Evolutionary conservation across 805 yeast genomes (phyloP).

Genomic region (Monosporozyma servazzii): DNA sequence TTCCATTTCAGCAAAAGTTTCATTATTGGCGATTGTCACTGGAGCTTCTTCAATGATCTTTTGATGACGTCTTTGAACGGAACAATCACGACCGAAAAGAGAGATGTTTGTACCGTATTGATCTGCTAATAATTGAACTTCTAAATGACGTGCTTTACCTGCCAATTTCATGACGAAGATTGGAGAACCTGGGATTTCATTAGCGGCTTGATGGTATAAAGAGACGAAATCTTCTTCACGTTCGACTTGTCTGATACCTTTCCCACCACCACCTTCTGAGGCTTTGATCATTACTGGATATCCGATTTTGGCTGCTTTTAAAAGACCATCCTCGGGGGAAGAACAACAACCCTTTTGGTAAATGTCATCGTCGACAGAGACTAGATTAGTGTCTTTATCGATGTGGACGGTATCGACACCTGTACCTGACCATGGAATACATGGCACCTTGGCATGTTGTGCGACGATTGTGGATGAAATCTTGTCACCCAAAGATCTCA

Average conservation of each 20-base stretch:
- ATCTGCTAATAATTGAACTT: conserved; percentile 95
- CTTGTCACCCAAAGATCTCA: conserved; percentile 99
- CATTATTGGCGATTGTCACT: conserved; percentile 82
- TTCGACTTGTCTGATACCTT: conserved; percentile 96
- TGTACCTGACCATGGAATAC: conserved; percentile 99
- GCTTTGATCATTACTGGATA: conserved; percentile 99
- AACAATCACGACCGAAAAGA: conserved; percentile 96
- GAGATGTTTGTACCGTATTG: conserved; percentile 98
- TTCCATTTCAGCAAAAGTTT: conserved; percentile 87
- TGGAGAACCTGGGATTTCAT: conserved; percentile 98
- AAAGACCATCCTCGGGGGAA: conserved; percentile 81
- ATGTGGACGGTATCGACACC: conserved; percentile 78
- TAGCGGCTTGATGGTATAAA: conserved; percentile 85
- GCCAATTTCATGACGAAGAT: conserved; percentile 96
- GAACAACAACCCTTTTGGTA: conserved; percentile 84
- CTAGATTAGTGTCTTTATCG: conserved; percentile 64
- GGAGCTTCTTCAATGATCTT: conserved; percentile 99
- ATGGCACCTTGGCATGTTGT: conserved; percentile 96
- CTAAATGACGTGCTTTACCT: conserved; percentile 95
- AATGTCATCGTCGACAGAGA: conserved; percentile 76
- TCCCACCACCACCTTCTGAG: conserved; percentile 99
- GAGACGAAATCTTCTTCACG: conserved; percentile 66
- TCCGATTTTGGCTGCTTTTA: conserved; percentile 78
- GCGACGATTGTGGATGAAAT: conserved; percentile 97
- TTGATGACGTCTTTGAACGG: conserved; percentile 99